phyloP scores from a whole-genome alignment of 2,329 filamentous ascomycete genomes.

The Aureobasidium melanogenum region DNA sequence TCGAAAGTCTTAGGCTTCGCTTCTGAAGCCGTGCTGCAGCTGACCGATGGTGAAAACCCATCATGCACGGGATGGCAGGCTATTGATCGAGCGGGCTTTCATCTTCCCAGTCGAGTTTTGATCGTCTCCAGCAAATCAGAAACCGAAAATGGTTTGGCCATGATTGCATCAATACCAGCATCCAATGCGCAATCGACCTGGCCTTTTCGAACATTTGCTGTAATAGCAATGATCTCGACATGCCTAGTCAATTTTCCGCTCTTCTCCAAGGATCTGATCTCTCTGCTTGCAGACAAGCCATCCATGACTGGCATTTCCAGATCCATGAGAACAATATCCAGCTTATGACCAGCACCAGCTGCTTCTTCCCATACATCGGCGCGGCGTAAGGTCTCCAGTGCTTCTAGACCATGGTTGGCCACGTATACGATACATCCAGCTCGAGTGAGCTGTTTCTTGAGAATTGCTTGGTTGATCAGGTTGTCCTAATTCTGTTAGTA shows the following conservation, averaged over 20 bases:
- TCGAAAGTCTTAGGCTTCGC: background rate
- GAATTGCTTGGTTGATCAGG: conserved; percentile 22
- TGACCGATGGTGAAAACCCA: background rate
- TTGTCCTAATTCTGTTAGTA: conserved; percentile 21
- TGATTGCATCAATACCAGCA: conserved; percentile 19
- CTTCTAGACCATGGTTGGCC: conserved; percentile 21
- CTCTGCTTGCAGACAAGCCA: conserved; percentile 19
- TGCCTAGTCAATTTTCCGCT: conserved; percentile 13
- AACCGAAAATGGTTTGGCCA: conserved; percentile 29
- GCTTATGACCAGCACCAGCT: background rate
- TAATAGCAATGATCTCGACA: conserved; percentile 22
- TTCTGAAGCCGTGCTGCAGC: background rate
- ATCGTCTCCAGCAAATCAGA: conserved; percentile 20
- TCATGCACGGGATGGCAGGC: background rate
- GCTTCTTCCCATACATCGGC: conserved; percentile 8
- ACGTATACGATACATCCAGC: conserved; percentile 19
- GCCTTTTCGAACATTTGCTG: conserved; percentile 22
- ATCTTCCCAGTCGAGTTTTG: background rate
- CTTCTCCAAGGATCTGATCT: conserved; percentile 20
- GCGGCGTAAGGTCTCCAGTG: conserved; percentile 18
- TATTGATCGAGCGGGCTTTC: background rate
- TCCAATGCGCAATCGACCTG: conserved; percentile 15
- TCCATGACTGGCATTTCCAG: conserved; percentile 52
- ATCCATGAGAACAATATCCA: conserved; percentile 61
- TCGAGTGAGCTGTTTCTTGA: conserved; percentile 19